Conservation (phyloP, 495 filamentous ascomycete genomes). For the Aspergillus olivimuriae region DNA sequence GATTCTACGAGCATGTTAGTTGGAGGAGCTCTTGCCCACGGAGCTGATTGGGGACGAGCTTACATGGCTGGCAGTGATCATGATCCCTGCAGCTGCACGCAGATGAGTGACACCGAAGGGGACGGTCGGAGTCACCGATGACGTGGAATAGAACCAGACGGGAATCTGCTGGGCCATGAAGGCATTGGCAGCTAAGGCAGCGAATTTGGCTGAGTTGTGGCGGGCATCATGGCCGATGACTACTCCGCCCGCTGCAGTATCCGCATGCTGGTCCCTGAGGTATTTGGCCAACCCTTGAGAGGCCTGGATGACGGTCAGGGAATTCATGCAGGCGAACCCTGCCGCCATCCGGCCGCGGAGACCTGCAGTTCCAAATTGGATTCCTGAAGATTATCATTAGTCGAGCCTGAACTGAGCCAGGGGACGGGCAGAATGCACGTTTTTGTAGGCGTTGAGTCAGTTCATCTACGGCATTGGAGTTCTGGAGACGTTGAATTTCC, state of each 20-base stretch:
- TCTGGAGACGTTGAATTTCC: slow-evolving; percentile 53
- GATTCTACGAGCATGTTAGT: slow-evolving; percentile 40
- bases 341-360: slow-evolving; percentile 64
- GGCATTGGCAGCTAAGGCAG: slow-evolving; percentile 56
- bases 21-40: not conserved
- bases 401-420: not conserved
- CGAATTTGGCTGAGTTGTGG: slow-evolving; percentile 60
- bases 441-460: slow-evolving; percentile 51
- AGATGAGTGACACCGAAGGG: slow-evolving; percentile 56
- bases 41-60: too few relatives aligned
- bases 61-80: slow-evolving; percentile 67
- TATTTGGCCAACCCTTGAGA: slow-evolving; percentile 66
- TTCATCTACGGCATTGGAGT: slow-evolving; percentile 40
- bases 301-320: slow-evolving; percentile 63
- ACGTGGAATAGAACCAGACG: slow-evolving; percentile 52
- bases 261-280: slow-evolving; percentile 37
- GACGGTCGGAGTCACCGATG: slow-evolving; percentile 61
- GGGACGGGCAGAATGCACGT: slow-evolving; percentile 26
- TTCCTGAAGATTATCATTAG: slow-evolving; percentile 30
- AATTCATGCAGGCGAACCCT: slow-evolving; percentile 65
- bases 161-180: slow-evolving; percentile 56
- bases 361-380: slow-evolving; percentile 67
- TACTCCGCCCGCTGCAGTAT: slow-evolving; percentile 39
- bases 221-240: slow-evolving; percentile 66
- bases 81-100: slow-evolving; percentile 57